A percentile compares a stretch with the other conserved stretches of the same genome.
These are phyloP conservation scores for Torulaspora globosa DNA, from an alignment of 1,139 yeast genomes.

Conservation along the genomic window DNA sequence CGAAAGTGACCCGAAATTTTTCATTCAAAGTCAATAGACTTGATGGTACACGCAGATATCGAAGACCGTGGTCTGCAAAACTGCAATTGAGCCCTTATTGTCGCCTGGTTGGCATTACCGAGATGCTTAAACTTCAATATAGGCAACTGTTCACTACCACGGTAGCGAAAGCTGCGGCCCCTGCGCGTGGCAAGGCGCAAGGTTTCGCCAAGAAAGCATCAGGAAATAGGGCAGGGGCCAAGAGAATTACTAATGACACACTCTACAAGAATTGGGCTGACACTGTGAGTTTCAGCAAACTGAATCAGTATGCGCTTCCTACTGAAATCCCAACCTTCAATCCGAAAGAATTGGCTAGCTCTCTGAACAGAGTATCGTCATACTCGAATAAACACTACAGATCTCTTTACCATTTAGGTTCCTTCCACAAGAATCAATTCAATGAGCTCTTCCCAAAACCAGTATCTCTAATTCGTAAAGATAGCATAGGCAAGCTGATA, in stretches of 20 bases:
- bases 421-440: slow-evolving; percentile 61
- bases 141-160: slow-evolving; percentile 19
- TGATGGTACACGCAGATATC: neutral
- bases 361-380: slow-evolving; percentile 21
- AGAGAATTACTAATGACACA: slow-evolving; percentile 30
- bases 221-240: slow-evolving; percentile 22
- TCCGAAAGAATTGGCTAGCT: slow-evolving; percentile 18
- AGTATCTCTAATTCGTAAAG: slow-evolving; percentile 48
- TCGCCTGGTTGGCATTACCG: neutral
- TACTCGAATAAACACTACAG: slow-evolving; percentile 28
- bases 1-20: slow-evolving; percentile 5
- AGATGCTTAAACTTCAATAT: slow-evolving; percentile 20
- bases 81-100: neutral
- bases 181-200: slow-evolving; percentile 30
- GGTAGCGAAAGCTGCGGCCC: slow-evolving; percentile 22
- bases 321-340: slow-evolving; percentile 26
- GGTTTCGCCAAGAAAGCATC: slow-evolving; percentile 30
- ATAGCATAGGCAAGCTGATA: slow-evolving; percentile 26
- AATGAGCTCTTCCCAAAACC: slow-evolving; percentile 60
- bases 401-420: slow-evolving; percentile 42
- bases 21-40: neutral
- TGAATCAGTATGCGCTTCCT: slow-evolving; percentile 27
- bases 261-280: slow-evolving; percentile 34
- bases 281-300: slow-evolving; percentile 29
- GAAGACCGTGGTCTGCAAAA: neutral